These are phyloP conservation scores for Panaeolus papilionaceus DNA, from an alignment of 768 basidiomycete genomes.

Conservation along the genomic window DNA sequence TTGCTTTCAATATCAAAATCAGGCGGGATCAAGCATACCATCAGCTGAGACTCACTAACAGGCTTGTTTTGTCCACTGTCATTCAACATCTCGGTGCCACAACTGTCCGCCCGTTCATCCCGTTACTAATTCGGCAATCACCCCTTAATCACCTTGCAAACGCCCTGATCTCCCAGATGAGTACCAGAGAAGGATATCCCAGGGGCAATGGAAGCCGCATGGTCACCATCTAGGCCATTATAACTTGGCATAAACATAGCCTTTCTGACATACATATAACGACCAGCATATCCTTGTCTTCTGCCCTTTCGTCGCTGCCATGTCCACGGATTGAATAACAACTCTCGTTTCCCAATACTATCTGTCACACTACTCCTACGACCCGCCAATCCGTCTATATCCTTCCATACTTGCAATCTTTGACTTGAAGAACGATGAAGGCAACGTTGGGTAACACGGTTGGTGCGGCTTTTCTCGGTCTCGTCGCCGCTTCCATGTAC, in stretches of 20 bases:
- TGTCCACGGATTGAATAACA: not conserved
- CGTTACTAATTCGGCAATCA: not conserved
- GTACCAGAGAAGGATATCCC: not conserved
- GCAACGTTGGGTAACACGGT: constrained; percentile 17
- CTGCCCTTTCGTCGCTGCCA: not conserved
- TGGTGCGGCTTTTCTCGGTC: constrained; percentile 19
- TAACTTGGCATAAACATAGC: constrained; percentile 8
- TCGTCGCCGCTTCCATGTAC: constrained; percentile 20
- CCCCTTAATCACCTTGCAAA: not conserved
- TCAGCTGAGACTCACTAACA: constrained; percentile 2
- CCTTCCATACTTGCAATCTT: not conserved
- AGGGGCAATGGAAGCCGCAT: not conserved
- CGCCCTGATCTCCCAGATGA: constrained; percentile 4
- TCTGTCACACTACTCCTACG: not conserved
- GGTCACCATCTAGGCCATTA: not conserved
- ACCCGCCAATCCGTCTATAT: not conserved
- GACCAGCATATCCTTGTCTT: not conserved
- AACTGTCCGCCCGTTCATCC: not conserved
- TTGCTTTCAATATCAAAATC: constrained; percentile 3
- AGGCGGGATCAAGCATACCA: not conserved
- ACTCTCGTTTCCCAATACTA: not conserved
- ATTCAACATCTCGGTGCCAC: not conserved
- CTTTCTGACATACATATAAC: constrained; percentile 10
- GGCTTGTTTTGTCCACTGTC: not conserved
- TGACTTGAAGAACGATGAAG: not conserved